Conservation (phyloP, 768 basidiomycete genomes). For the Suillus variegatus region DNA sequence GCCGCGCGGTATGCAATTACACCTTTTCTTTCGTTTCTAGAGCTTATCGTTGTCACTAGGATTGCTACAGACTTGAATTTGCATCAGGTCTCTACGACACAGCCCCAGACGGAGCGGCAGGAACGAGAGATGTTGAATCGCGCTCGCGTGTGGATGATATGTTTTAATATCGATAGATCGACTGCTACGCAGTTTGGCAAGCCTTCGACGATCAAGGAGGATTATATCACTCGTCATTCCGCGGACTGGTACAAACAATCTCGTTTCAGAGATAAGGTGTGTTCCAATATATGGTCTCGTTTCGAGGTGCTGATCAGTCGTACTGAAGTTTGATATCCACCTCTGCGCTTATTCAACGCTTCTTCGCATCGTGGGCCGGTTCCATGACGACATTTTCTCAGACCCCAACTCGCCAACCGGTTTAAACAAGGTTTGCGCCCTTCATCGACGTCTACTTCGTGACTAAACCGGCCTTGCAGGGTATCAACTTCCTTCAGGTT, state of each 20-base stretch:
- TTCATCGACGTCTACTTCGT: background rate
- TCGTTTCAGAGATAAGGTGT: slow-evolving; percentile 57
- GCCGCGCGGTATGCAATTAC: slow-evolving; percentile 61
- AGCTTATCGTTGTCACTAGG: slow-evolving; percentile 32
- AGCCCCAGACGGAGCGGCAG: slow-evolving; percentile 71
- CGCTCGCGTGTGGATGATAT: slow-evolving; percentile 87
- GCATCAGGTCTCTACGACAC: slow-evolving; percentile 61
- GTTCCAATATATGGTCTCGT: slow-evolving; percentile 9
- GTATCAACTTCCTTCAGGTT: slow-evolving; percentile 65
- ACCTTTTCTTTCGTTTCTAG: background rate
- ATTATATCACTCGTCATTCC: slow-evolving; percentile 72
- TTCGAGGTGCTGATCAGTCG: background rate
- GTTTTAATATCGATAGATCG: slow-evolving; percentile 86
- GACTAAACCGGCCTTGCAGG: slow-evolving; percentile 35
- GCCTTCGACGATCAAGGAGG: slow-evolving; percentile 85
- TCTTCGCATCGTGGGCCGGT: slow-evolving; percentile 67
- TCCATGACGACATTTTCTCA: slow-evolving; percentile 78
- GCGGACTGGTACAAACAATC: slow-evolving; percentile 77
- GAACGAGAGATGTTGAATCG: slow-evolving; percentile 85
- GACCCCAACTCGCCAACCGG: slow-evolving; percentile 68
- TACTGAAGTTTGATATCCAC: slow-evolving; percentile 67
- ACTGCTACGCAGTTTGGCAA: slow-evolving; percentile 89
- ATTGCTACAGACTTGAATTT: slow-evolving; percentile 90
- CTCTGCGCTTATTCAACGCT: slow-evolving; percentile 73
- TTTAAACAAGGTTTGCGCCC: slow-evolving; percentile 57